These are phyloP conservation scores for Venturiaceae sp. DNA, from an alignment of 2,329 filamentous ascomycete genomes.

Conservation along the genomic window DNA sequence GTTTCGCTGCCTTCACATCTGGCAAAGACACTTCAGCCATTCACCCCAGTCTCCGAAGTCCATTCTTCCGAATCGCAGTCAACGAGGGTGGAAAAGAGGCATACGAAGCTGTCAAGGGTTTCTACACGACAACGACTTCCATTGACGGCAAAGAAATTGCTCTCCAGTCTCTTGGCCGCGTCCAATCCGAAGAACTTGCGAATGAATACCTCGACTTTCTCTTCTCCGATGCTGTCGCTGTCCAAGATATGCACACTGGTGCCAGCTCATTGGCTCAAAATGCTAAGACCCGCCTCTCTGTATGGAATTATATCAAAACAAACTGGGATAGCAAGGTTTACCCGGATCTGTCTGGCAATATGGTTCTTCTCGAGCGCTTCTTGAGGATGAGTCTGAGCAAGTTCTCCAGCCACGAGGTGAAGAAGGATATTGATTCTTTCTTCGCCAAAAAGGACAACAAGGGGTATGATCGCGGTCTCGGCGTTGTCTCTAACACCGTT, in stretches of 20 bases:
- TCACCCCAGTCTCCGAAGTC: slow-evolving; percentile 69
- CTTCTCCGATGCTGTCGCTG: slow-evolving; percentile 74
- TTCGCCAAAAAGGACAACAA: slow-evolving; percentile 80
- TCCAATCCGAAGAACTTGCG: slow-evolving; percentile 60
- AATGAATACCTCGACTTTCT: slow-evolving; percentile 60
- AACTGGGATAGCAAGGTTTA: slow-evolving; percentile 66
- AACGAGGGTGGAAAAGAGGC: slow-evolving; percentile 62
- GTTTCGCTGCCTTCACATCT: slow-evolving; percentile 70
- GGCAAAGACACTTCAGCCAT: slow-evolving; percentile 56
- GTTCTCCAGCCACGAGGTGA: slow-evolving; percentile 60
- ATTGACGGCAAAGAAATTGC: slow-evolving; percentile 88
- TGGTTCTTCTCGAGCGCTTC: slow-evolving; percentile 83
- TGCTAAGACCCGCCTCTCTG: slow-evolving; percentile 56
- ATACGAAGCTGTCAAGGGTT: slow-evolving; percentile 67
- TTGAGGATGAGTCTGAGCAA: slow-evolving; percentile 67
- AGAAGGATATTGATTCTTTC: slow-evolving; percentile 73
- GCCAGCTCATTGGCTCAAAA: slow-evolving; percentile 66
- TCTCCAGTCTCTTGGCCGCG: slow-evolving; percentile 64
- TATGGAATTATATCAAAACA: slow-evolving; percentile 79
- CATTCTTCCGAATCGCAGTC: slow-evolving; percentile 72
- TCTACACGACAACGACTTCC: slow-evolving; percentile 73
- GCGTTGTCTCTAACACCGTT: slow-evolving; percentile 79
- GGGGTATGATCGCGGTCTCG: slow-evolving; percentile 76
- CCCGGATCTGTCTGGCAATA: slow-evolving; percentile 65
- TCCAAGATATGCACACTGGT: slow-evolving; percentile 80